Conservation (phyloP, 2,329 filamentous ascomycete genomes). For the Arachnopeziza araneosa region DNA sequence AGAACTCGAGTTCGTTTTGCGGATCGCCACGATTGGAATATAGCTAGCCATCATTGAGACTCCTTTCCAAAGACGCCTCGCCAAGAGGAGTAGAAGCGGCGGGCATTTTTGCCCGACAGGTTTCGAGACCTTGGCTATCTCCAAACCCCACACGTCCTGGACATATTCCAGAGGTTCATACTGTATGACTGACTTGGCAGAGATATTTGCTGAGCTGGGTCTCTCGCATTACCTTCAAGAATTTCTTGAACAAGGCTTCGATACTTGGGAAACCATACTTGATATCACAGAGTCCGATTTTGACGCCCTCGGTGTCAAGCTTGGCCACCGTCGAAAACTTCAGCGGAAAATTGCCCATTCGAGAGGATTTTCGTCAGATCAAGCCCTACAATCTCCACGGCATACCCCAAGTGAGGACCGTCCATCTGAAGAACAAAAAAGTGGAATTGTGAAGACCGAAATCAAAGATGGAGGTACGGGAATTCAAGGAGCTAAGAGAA, state of each 20-base stretch:
- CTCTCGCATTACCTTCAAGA: slow-evolving; percentile 69
- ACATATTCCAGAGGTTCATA: slow-evolving; percentile 30
- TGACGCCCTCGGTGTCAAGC: slow-evolving; percentile 69
- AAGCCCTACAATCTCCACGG: slow-evolving; percentile 31
- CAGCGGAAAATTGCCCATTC: slow-evolving; percentile 75
- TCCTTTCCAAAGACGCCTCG: not conserved
- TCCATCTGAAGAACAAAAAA: slow-evolving; percentile 48
- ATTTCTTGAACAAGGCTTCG: slow-evolving; percentile 75
- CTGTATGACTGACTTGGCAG: slow-evolving; percentile 50
- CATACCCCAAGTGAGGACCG: slow-evolving; percentile 51
- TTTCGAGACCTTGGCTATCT: not conserved
- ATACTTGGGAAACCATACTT: slow-evolving; percentile 76
- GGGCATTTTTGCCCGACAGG: not conserved
- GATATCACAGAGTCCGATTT: slow-evolving; percentile 82
- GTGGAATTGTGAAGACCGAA: slow-evolving; percentile 41
- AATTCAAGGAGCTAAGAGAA: slow-evolving; percentile 53
- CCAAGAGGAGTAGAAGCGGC: not conserved
- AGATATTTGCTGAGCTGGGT: slow-evolving; percentile 68
- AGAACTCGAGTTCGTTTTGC: not conserved
- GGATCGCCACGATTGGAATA: not conserved
- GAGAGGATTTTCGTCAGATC: slow-evolving; percentile 47
- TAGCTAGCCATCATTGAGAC: not conserved
- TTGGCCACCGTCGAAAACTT: slow-evolving; percentile 80
- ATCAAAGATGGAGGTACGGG: slow-evolving; percentile 38
- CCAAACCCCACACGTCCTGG: slow-evolving; percentile 19